These are phyloP conservation scores for Recurvomyces mirabilis DNA, from an alignment of 495 filamentous ascomycete genomes.

Conservation along the genomic window DNA sequence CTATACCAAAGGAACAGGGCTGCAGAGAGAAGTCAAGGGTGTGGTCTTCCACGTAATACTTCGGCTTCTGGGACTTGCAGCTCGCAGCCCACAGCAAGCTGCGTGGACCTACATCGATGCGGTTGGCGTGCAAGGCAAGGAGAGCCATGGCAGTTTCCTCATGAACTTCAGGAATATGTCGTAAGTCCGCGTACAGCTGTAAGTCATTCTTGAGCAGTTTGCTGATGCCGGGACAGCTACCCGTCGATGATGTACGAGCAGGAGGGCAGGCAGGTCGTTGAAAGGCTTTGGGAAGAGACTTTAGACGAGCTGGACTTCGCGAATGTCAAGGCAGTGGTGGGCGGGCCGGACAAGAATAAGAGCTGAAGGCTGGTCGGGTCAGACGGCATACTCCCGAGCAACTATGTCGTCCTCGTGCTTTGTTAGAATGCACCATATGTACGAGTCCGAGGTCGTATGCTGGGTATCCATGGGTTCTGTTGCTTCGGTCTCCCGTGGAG, in stretches of 20 bases:
- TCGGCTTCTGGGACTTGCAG: background rate
- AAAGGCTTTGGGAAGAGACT: conserved; percentile 16
- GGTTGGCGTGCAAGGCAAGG: conserved; percentile 1
- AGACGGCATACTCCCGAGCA: no score
- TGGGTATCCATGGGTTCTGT: no score
- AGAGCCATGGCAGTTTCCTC: conserved; percentile 10
- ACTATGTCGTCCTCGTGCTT: no score
- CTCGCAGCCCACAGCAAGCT: conserved; percentile 2
- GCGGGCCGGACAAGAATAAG: no score
- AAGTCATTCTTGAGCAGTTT: background rate
- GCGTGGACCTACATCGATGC: conserved; percentile 12
- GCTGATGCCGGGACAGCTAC: conserved; percentile 1
- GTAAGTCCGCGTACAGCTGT: conserved; percentile 3
- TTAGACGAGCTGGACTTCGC: conserved; percentile 9
- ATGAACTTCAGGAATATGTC: conserved; percentile 2
- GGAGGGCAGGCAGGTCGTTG: conserved; percentile 2
- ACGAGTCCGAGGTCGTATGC: no score
- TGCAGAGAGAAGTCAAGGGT: conserved; percentile 1
- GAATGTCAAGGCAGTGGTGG: no score
- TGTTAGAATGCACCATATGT: no score
- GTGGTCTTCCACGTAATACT: background rate
- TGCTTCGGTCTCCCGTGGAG: no score
- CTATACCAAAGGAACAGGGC: conserved; percentile 6
- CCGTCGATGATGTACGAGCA: conserved; percentile 1
- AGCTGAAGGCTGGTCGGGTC: no score